phyloP scores from a whole-genome alignment of 805 yeast genomes.

The Hemisphaericaspora nanyangensis region DNA sequence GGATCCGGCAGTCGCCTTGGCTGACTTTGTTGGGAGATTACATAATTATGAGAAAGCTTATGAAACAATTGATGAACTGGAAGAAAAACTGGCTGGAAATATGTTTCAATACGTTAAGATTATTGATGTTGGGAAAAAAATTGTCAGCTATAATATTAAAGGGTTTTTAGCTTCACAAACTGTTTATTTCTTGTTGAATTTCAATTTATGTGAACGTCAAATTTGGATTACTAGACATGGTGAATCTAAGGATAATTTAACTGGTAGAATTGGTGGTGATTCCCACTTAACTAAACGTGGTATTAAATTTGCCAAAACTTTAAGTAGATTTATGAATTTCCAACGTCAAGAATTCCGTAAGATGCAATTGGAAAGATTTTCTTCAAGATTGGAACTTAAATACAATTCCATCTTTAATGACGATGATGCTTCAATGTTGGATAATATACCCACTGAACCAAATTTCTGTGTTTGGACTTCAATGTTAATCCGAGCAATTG shows the following conservation, averaged over 20 bases:
- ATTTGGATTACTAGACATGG: conserved; percentile 97
- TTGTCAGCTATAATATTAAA: conserved; percentile 86
- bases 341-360: conserved; percentile 68
- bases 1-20: conserved; percentile 76
- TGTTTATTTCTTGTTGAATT: conserved; percentile 81
- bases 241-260: conserved; percentile 79
- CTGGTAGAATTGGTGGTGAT: conserved; percentile 91
- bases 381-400: conserved; percentile 42
- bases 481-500: conserved; percentile 73
- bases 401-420: conserved; percentile 28
- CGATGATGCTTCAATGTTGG: conserved; percentile 14
- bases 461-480: conserved; percentile 91
- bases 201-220: conserved; percentile 84
- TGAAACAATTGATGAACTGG: conserved; percentile 82
- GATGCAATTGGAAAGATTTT: conserved; percentile 53
- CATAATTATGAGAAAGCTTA: conserved; percentile 84
- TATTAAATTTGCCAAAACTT: conserved; percentile 62
- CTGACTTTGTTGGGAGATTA: conserved; percentile 78
- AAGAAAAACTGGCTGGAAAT: conserved; percentile 60
- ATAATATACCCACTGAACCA: conserved; percentile 50
- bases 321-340: conserved; percentile 68
- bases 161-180: conserved; percentile 89
- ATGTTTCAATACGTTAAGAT: conserved; percentile 89
- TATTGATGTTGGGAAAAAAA: conserved; percentile 94
- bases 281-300: conserved; percentile 80